Conservation (phyloP, 768 basidiomycete genomes). For the Pleurotus citrinopileatus region DNA sequence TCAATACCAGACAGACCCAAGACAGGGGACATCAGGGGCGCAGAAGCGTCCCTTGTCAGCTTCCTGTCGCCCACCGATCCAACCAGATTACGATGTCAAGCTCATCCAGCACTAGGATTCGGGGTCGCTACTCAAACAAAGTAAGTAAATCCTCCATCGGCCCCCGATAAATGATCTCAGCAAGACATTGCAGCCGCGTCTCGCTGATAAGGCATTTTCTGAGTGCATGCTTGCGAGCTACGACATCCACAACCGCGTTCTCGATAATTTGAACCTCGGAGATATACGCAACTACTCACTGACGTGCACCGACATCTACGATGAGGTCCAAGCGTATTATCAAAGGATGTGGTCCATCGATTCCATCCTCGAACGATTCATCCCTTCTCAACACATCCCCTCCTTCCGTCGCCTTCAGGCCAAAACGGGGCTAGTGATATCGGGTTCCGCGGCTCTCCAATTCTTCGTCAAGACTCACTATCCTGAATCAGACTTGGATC, state of each 20-base stretch:
- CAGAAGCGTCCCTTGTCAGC: too few species aligned
- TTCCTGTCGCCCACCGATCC: too few species aligned
- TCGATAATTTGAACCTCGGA: slow-evolving; percentile 18
- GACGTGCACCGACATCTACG: slow-evolving; percentile 16
- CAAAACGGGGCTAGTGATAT: slow-evolving; percentile 42
- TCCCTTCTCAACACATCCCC: slow-evolving; percentile 19
- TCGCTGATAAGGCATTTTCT: neutral
- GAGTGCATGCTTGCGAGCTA: slow-evolving; percentile 6
- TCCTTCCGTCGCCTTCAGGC: slow-evolving; percentile 42
- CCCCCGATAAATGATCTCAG: too few species aligned
- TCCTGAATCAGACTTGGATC: slow-evolving; percentile 46
- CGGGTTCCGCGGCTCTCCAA: slow-evolving; percentile 52
- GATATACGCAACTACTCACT: slow-evolving; percentile 20
- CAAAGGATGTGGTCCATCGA: slow-evolving; percentile 33
- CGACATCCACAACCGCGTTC: neutral
- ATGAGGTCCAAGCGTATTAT: neutral
- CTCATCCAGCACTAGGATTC: too few species aligned
- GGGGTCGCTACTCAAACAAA: too few species aligned
- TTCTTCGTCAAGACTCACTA: slow-evolving; percentile 45
- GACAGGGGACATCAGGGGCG: too few species aligned
- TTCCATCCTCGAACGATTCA: slow-evolving; percentile 31
- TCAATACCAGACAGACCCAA: too few species aligned
- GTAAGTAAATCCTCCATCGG: too few species aligned
- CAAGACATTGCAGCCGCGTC: too few species aligned
- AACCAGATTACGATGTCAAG: too few species aligned